These are phyloP conservation scores for Fusarium mundagurra DNA, from an alignment of 2,329 filamentous ascomycete species.

Conservation along the genomic window DNA sequence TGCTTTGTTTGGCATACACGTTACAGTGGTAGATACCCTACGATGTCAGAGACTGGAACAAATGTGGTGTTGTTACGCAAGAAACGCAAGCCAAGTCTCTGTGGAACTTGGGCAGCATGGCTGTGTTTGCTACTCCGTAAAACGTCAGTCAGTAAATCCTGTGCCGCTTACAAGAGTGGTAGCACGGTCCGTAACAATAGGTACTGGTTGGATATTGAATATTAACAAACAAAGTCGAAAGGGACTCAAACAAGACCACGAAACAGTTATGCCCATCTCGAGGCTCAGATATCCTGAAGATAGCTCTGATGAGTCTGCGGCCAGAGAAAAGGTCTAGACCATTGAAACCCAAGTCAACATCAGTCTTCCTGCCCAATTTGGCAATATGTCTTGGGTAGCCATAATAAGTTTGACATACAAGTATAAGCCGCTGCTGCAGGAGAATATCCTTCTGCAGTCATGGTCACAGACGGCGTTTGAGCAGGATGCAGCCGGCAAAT, in stretches of 20 bases:
- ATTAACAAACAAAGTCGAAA: neutral
- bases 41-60: slow-evolving; percentile 25
- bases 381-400: slow-evolving; percentile 24
- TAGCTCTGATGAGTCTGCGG: neutral
- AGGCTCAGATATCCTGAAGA: slow-evolving; percentile 4
- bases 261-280: neutral
- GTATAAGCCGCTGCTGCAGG: slow-evolving; percentile 39
- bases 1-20: neutral
- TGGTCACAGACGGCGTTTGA: slow-evolving; percentile 31
- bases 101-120: slow-evolving; percentile 33
- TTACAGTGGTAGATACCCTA: slow-evolving; percentile 7
- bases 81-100: slow-evolving; percentile 26
- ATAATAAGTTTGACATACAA: slow-evolving; percentile 27
- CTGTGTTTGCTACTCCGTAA: slow-evolving; percentile 12
- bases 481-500: slow-evolving; percentile 15
- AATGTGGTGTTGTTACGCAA: slow-evolving; percentile 34
- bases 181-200: neutral
- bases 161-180: slow-evolving; percentile 11
- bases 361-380: slow-evolving; percentile 34
- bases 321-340: slow-evolving; percentile 35
- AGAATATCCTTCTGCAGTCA: slow-evolving; percentile 29
- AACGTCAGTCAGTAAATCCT: slow-evolving; percentile 20
- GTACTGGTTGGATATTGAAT: neutral
- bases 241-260: neutral
- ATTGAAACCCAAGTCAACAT: slow-evolving; percentile 29